Base-by-base conservation (phyloP, 768 basidiomycete species). In the Suillus plorans region DNA sequence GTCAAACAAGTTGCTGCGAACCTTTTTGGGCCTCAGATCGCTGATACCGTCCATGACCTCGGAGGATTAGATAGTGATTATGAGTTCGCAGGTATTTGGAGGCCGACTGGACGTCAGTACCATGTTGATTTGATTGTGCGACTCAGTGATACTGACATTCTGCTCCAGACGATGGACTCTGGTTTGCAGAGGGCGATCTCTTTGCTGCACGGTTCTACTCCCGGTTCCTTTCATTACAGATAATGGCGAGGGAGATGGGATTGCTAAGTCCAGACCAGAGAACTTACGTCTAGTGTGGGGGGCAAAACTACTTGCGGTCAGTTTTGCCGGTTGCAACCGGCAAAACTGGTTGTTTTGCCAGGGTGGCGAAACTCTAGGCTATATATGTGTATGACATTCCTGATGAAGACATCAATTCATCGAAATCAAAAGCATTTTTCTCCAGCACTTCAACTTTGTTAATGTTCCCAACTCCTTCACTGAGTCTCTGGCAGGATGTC, bases 51-150 rank as follows among this genome's bases (percentile, higher is more conserved):
- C 50, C 52, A 65, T 44, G 64, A 66, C 28, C 22, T 66, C 37
- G 66, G 66, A 42, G 64, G 65, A 12, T 66, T 31, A 41, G 66
- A 67, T 50, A 28, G 56, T 22, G 58, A 66, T 16, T 66, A n/a
- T 58, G 66, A 67, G 25, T 49, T 42, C 22, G 66, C 66, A 14
- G 64, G 66, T 2, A 7, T 61, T 60, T 67, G 66, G 64, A 66
- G 66, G 52, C 65, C 64, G 8, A 61, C 64, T 9, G 66, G 66
- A 13, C 59, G 66, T 50, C 41, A 34, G 64, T 61, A 7, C 14
- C 39, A 22, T 28, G 4, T 39, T 41, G 9, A 41, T 58, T 25
- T 41, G 5, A 28, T 41, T 10, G 16, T 1, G 14, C 16, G 9
- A 39, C 16, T 58, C 3, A 5, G 4, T 2, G 22, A 28, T 28